Evolutionary conservation across 768 basidiomycete species (phyloP).

Genomic region (Astraeus odoratus): DNA sequence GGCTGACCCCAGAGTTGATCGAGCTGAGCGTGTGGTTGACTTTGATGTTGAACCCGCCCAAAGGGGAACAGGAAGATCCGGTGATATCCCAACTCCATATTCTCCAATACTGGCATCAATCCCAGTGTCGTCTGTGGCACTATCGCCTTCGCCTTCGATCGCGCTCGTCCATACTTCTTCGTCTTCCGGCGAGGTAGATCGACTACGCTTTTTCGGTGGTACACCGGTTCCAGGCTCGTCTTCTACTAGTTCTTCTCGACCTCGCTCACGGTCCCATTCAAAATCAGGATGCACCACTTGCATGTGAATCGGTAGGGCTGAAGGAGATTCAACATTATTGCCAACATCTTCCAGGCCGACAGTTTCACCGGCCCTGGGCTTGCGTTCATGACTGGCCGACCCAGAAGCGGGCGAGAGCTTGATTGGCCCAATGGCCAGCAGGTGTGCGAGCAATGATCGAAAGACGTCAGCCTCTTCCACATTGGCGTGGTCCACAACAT

Average conservation of each 20-base stretch:
- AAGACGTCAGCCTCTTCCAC: conserved; percentile 55
- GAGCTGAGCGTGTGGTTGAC: background rate
- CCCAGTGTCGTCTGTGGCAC: conserved; percentile 8
- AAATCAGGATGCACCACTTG: background rate
- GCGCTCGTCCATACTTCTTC: conserved; percentile 32
- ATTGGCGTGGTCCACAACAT: conserved; percentile 64
- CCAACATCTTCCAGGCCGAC: conserved; percentile 1
- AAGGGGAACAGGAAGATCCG: background rate
- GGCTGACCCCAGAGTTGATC: background rate
- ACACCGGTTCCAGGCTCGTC: conserved; percentile 19
- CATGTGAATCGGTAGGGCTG: background rate
- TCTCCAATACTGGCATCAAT: background rate
- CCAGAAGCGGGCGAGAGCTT: background rate
- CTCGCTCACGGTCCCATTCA: background rate
- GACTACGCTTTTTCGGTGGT: conserved; percentile 40
- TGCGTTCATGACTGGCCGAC: background rate
- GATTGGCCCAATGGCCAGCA: conserved; percentile 37
- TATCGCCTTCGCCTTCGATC: conserved; percentile 30
- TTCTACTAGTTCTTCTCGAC: background rate
- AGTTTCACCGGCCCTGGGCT: background rate
- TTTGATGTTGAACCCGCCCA: background rate
- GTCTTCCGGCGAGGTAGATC: conserved; percentile 36
- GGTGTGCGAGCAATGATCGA: conserved; percentile 57
- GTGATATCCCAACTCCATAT: no score
- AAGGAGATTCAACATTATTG: background rate